Percentiles rank a stretch among this genome's conserved stretches.
Conservation (phyloP, 2,329 filamentous ascomycete species). For the Colletotrichum abscissum region DNA sequence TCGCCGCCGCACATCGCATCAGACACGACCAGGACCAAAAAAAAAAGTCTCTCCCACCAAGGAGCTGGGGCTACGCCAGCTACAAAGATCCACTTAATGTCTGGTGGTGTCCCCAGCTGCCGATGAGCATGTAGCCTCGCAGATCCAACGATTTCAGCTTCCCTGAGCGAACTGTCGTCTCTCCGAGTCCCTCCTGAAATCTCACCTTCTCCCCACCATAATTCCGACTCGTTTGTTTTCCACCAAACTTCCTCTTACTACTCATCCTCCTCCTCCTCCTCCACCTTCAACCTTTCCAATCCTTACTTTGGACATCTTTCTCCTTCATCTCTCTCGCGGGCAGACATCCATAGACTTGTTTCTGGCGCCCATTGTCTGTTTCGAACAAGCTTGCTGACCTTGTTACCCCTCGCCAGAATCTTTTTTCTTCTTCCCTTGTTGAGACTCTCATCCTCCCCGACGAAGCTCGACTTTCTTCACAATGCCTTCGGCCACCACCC, state of each 20-base stretch:
- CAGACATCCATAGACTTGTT: constrained; percentile 29
- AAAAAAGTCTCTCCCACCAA: constrained; percentile 8
- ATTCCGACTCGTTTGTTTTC: constrained; percentile 34
- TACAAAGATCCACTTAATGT: constrained; percentile 38
- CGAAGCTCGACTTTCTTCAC: constrained; percentile 43
- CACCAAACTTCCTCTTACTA: constrained; percentile 30
- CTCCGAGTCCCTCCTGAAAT: constrained; percentile 36
- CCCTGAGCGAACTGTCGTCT: constrained; percentile 34
- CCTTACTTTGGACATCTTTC: constrained; percentile 26
- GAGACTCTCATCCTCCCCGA: constrained; percentile 27
- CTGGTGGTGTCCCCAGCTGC: constrained; percentile 39
- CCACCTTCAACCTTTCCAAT: constrained; percentile 23
- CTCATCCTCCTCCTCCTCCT: constrained; percentile 30
- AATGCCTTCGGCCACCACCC: constrained; percentile 61
- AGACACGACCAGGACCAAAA: not conserved
- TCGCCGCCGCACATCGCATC: not conserved
- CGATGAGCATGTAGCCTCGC: constrained; percentile 37
- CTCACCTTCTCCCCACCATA: constrained; percentile 36
- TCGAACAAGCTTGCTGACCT: constrained; percentile 36
- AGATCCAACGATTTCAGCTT: constrained; percentile 39
- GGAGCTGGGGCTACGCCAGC: constrained; percentile 36
- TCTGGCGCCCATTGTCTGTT: constrained; percentile 35
- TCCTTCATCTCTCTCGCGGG: constrained; percentile 10
- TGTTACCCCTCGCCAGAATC: constrained; percentile 34
- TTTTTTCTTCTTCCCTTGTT: constrained; percentile 34